Percentiles rank a stretch among this genome's conserved stretches.
These are phyloP conservation scores for Malassezia equina DNA, from an alignment of 1,284 basidiomycete species.

Conservation along the genomic window DNA sequence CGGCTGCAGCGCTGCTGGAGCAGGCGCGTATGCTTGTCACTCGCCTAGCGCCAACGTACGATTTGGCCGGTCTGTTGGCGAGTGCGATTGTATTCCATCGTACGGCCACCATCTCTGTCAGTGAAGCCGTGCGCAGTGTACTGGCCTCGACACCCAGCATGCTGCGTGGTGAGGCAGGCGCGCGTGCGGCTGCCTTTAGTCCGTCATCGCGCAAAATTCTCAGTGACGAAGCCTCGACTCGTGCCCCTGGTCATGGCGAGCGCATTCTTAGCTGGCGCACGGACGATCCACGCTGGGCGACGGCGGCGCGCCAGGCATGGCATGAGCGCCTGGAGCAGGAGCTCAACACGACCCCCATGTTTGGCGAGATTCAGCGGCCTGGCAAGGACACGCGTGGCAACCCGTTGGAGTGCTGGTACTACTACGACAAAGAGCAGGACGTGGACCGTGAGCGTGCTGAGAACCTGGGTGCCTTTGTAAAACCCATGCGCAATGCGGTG, in stretches of 20 bases:
- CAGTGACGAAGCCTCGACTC: neutral
- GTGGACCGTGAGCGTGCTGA: slow-evolving; percentile 37
- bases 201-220: slow-evolving; percentile 24
- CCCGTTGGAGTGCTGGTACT: slow-evolving; percentile 45
- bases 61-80: slow-evolving; percentile 41
- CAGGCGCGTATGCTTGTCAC: slow-evolving; percentile 20
- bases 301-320: slow-evolving; percentile 38
- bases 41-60: slow-evolving; percentile 38
- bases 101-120: slow-evolving; percentile 43
- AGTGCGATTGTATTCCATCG: slow-evolving; percentile 46
- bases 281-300: slow-evolving; percentile 20
- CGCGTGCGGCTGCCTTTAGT: slow-evolving; percentile 24
- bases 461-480: slow-evolving; percentile 41
- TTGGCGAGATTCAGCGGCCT: slow-evolving; percentile 42
- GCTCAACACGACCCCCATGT: slow-evolving; percentile 33
- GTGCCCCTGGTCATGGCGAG: slow-evolving; percentile 23
- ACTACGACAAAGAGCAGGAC: slow-evolving; percentile 44
- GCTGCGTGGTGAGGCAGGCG: slow-evolving; percentile 38
- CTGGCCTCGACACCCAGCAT: slow-evolving; percentile 36
- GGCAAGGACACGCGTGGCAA: slow-evolving; percentile 44
- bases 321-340: slow-evolving; percentile 36
- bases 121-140: slow-evolving; percentile 39
- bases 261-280: slow-evolving; percentile 25
- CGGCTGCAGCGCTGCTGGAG: neutral
- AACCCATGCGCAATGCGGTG: slow-evolving; percentile 45